Base-by-base conservation (phyloP, 1,284 basidiomycete species). In the Farysia itapuensis region DNA sequence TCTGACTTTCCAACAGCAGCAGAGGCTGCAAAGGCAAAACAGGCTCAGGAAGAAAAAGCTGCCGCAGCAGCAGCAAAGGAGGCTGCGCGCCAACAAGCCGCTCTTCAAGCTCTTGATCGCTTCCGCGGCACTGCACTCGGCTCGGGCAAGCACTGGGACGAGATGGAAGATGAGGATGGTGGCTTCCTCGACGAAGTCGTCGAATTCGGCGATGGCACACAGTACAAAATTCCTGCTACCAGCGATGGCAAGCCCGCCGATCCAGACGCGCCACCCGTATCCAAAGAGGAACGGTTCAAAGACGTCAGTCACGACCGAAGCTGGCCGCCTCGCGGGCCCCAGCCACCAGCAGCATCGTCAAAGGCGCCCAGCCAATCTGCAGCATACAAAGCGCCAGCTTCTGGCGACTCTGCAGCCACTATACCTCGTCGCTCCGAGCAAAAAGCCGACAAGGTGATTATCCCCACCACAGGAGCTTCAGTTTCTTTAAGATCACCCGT, bases 1-100 rank as follows among this genome's bases (percentile, higher is more conserved):
- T 63, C 60, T 16, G 73, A 75, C 47, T 74, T 75, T 26, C 73
- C 73, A 11, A 75, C 73, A 5, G 73, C 73, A 13, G 72, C 70
- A 15, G 73, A 75, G 47, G 73, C 64, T 15, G 59, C 65, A 18
- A 41, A 40, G 22, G 66, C 61, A 5, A 58, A 75, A 43, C 54
- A 64, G 35, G 67, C 67, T 35, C 64, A 72, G 31, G 73, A 73
- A 30, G 70, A 67, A 25, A 54, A 37, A 18, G 70, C 68, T 18
- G 59, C 65, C 14, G 58, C 53, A 4, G 60, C 57, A 25, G 67
- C 67, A 13, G 70, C 70, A 18, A 54, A 51, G 25, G 65, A 64
- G 30, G 58, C 65, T 8, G 61, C 67, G 14, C 41, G 44, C 29
- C 64, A 68, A 31, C 64, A 72, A 31, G 53, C 52, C 2, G 54